Evolutionary conservation across 441 rosid species (phyloP).

Genomic region (Pelargonium fulgidum): DNA sequence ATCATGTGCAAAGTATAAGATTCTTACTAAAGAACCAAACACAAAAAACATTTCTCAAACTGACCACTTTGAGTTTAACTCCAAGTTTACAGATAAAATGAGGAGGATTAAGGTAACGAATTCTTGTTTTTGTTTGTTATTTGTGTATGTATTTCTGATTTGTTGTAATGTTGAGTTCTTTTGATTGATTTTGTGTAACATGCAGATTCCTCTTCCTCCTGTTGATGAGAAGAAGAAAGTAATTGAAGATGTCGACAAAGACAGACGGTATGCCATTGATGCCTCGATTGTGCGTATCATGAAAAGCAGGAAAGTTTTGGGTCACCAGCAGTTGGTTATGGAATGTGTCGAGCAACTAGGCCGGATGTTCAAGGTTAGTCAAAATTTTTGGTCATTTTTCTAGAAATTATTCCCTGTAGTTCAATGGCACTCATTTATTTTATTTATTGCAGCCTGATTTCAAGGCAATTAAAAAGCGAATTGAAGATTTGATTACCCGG

Average conservation of each 20-base stretch:
- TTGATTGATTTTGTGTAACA: conserved; percentile 3
- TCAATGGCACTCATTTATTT: too few species aligned
- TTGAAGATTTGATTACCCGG: conserved; percentile 80
- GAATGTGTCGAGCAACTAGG: conserved; percentile 92
- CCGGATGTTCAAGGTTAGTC: conserved; percentile 86
- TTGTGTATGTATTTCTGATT: too few species aligned
- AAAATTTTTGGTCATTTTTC: too few species aligned
- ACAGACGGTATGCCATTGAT: conserved; percentile 80
- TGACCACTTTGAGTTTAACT: conserved; percentile 71
- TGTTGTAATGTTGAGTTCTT: neutral
- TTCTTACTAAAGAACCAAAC: conserved; percentile 71
- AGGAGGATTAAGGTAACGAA: conserved; percentile 83
- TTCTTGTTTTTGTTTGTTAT: neutral
- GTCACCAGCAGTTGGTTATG: conserved; percentile 70
- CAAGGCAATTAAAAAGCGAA: conserved; percentile 88
- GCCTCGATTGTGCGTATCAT: conserved; percentile 95
- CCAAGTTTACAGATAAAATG: conserved; percentile 76
- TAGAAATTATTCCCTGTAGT: neutral
- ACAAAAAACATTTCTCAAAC: conserved; percentile 56
- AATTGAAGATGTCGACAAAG: conserved; percentile 87
- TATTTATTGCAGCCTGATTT: conserved; percentile 66
- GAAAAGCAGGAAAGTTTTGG: conserved; percentile 83
- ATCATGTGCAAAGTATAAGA: conserved; percentile 88
- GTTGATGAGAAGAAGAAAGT: conserved; percentile 91
- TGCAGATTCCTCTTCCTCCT: conserved; percentile 83